phyloP scores from a whole-genome alignment of 768 basidiomycete species.

The Boletus pseudopeckii region DNA sequence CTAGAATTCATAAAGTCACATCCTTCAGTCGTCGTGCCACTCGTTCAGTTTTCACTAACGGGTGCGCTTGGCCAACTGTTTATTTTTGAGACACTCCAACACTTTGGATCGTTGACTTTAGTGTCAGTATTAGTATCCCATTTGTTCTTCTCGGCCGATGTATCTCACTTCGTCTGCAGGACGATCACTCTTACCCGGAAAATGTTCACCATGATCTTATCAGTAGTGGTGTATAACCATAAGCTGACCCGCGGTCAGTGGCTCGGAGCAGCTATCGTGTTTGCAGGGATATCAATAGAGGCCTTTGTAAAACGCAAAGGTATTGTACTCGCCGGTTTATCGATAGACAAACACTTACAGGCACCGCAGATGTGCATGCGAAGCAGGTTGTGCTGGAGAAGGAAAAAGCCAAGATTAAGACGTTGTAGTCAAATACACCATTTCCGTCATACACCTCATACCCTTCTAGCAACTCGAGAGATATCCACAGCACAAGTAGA shows the following conservation, averaged over 20 bases:
- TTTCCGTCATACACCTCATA: conserved; percentile 7
- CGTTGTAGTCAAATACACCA: conserved; percentile 43
- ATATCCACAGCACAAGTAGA: conserved; percentile 17
- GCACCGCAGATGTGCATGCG: conserved; percentile 65
- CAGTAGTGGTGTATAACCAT: conserved; percentile 90
- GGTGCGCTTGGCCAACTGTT: conserved; percentile 96
- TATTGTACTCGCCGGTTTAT: conserved; percentile 30
- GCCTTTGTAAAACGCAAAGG: conserved; percentile 89
- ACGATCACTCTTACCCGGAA: conserved; percentile 96
- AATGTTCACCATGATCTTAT: conserved; percentile 96
- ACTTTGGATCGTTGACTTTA: conserved; percentile 85
- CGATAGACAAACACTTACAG: conserved; percentile 1
- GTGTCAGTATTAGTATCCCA: conserved; percentile 52
- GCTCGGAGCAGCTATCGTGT: conserved; percentile 88
- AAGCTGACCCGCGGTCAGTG: conserved; percentile 82
- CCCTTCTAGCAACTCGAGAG: conserved; percentile 8
- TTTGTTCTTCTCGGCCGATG: not conserved
- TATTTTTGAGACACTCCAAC: conserved; percentile 93
- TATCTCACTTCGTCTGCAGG: conserved; percentile 36
- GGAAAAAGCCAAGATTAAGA: conserved; percentile 80
- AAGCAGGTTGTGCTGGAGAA: conserved; percentile 80
- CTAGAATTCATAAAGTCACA: conserved; percentile 74
- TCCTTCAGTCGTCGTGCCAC: conserved; percentile 67
- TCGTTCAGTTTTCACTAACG: conserved; percentile 82
- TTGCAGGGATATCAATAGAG: conserved; percentile 93